Evolutionary conservation across 768 basidiomycete species (phyloP), one percentile per base, ranked within the genome.

Genomic region (Tulasnella sp.): DNA sequence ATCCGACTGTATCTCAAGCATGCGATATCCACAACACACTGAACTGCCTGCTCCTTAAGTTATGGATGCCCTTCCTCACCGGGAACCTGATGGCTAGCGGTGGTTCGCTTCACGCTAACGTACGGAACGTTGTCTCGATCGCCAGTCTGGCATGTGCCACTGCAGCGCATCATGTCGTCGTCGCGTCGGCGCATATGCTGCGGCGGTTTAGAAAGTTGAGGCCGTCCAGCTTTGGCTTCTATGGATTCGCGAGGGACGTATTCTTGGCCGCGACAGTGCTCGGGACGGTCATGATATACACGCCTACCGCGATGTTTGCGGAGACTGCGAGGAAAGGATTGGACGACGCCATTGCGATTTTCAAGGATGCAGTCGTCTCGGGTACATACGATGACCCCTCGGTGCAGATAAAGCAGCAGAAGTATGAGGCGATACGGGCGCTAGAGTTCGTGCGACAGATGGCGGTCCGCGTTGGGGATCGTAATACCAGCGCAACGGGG

Each of bases 231-330:
- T 64, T 56, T 49, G 76, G 76, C 56, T 79, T 80, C 63, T 81
- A 83, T 65, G 76, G 82, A 2, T 77, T 84, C 53, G 75, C 77
- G 15, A 77, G 82, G 60, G 72, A 80, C 12, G 69, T 89, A 19
- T 80, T 84, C 64, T 83, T 85, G 62, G 81, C 87, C 0, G 76
- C 79, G 3, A 76, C 85, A 21, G 73, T 80, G 12, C 83, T 81
- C 62, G 82, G 82, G 7, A 78, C 83, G 65, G 77, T 80, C 7
- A 78, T 78, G 57, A 73, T 85, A 52, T 75, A 75, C 65, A 75
- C 80, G 57, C 79, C 80, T 0, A 66, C 62, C 22, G 73, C 72
- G 25, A 70, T 80, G 38, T 76, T 77, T 64, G 76, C 78, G 0
- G 66, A 68, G 5, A 74, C 74, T 9, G 80, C 80, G 49, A 65